These are phyloP conservation scores for Domatiomyces globalis DNA, from an alignment of 2,329 filamentous ascomycete species.

Conservation along the genomic window DNA sequence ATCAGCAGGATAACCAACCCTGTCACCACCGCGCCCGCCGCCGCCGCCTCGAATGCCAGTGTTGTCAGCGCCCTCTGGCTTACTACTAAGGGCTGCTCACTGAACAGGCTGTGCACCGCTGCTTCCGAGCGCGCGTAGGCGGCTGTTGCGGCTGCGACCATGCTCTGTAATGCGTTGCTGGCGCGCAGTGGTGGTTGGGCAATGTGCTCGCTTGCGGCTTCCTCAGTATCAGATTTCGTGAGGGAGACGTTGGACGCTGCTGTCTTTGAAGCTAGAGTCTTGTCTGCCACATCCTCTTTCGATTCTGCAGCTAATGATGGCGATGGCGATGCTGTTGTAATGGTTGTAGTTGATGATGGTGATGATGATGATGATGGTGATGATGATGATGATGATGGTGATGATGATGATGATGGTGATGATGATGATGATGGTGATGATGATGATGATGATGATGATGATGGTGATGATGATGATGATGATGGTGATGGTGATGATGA, in stretches of 20 bases:
- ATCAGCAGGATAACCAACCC: conserved; percentile 39
- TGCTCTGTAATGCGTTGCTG: background rate
- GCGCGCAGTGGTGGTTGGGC: background rate
- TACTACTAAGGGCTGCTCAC: conserved; percentile 48
- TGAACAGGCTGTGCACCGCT: conserved; percentile 45
- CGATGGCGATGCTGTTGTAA: background rate
- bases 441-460: conserved; percentile 3
- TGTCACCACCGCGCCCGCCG: conserved; percentile 49
- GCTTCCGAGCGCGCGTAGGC: conserved; percentile 35
- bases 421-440: background rate
- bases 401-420: background rate
- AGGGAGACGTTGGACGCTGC: background rate
- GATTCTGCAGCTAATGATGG: background rate
- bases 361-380: background rate
- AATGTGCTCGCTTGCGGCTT: conserved; percentile 5
- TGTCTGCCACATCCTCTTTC: conserved; percentile 11
- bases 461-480: background rate
- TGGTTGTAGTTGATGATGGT: background rate
- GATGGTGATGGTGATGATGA: conserved; percentile 2
- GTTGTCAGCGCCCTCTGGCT: conserved; percentile 57
- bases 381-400: background rate
- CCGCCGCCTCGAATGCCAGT: conserved; percentile 53
- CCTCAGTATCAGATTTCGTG: conserved; percentile 6
- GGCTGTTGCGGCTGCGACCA: conserved; percentile 17
- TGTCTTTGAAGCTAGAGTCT: conserved; percentile 2